These are phyloP conservation scores for Rhynchospora breviuscula DNA, from an alignment of 176 grass and related monocot species.

Conservation along the genomic window DNA sequence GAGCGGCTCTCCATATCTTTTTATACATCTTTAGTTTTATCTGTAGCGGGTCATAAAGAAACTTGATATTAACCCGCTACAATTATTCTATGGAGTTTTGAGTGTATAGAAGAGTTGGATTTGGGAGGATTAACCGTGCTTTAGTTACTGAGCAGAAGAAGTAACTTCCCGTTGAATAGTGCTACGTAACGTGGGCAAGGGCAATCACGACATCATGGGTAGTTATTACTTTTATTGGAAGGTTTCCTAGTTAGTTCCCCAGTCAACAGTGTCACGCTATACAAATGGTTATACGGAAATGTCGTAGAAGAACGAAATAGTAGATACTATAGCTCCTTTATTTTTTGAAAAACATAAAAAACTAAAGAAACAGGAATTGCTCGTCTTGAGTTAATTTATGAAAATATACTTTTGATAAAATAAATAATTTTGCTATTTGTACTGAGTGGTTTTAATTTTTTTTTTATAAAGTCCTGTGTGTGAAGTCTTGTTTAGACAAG, in stretches of 20 bases:
- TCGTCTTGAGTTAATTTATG: too few species aligned
- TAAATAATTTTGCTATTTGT: too few species aligned
- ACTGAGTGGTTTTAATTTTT: too few species aligned
- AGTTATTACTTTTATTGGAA: conserved; percentile 1
- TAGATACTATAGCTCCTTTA: too few species aligned
- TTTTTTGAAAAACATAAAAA: too few species aligned
- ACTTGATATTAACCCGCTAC: background rate
- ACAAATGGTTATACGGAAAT: background rate
- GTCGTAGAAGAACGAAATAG: background rate
- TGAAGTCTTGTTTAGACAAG: background rate
- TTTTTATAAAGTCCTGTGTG: too few species aligned
- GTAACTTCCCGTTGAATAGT: conserved; percentile 1
- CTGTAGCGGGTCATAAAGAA: background rate
- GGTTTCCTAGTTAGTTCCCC: background rate
- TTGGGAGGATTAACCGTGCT: background rate
- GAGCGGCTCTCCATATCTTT: background rate
- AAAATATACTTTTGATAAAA: too few species aligned
- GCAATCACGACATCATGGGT: background rate
- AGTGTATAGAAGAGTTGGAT: background rate
- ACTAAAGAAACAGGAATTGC: too few species aligned
- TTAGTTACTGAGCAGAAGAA: background rate
- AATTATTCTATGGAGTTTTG: background rate
- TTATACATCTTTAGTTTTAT: background rate
- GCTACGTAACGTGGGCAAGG: background rate
- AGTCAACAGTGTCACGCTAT: background rate